A percentile compares a stretch with the other conserved stretches of the same genome.
Conservation (phyloP, 2,329 filamentous ascomycete genomes). For the Penicillium oxalicum region DNA sequence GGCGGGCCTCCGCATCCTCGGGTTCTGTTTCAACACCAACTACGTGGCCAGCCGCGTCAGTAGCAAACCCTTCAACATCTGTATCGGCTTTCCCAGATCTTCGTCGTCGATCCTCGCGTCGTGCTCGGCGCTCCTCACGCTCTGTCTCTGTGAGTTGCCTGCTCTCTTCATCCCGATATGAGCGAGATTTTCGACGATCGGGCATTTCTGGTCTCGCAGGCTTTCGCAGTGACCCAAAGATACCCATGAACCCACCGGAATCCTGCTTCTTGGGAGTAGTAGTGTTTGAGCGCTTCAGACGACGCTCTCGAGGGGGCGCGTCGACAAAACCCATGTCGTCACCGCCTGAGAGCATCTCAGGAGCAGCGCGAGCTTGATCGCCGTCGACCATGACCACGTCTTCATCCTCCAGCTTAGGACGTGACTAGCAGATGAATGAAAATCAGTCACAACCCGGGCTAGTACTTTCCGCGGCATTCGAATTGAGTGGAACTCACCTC, state of each 20-base stretch:
- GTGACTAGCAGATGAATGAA: slow-evolving; percentile 21
- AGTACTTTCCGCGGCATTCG: background rate
- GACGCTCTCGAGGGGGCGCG: slow-evolving; percentile 44
- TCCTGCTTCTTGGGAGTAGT: slow-evolving; percentile 58
- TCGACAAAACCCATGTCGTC: slow-evolving; percentile 51
- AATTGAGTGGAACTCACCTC: slow-evolving; percentile 26
- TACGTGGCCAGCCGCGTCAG: slow-evolving; percentile 37
- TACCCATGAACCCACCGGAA: slow-evolving; percentile 50
- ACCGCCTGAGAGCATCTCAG: slow-evolving; percentile 41
- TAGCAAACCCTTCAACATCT: slow-evolving; percentile 44
- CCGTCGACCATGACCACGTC: slow-evolving; percentile 53
- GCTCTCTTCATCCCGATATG: slow-evolving; percentile 32
- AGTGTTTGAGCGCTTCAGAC: slow-evolving; percentile 57
- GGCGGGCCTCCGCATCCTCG: slow-evolving; percentile 55
- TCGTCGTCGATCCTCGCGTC: slow-evolving; percentile 33
- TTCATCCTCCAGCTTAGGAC: slow-evolving; percentile 34
- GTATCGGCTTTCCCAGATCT: slow-evolving; percentile 44
- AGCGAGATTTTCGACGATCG: slow-evolving; percentile 34
- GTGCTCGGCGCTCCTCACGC: slow-evolving; percentile 31
- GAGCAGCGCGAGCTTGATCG: slow-evolving; percentile 41
- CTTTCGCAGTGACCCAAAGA: slow-evolving; percentile 51
- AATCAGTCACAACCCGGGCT: background rate
- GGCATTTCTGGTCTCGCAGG: slow-evolving; percentile 28
- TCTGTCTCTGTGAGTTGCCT: slow-evolving; percentile 32
- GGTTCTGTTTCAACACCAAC: slow-evolving; percentile 34